Evolutionary conservation across 345 rosid genomes (phyloP).

Genomic region (Iberis pinnata): DNA sequence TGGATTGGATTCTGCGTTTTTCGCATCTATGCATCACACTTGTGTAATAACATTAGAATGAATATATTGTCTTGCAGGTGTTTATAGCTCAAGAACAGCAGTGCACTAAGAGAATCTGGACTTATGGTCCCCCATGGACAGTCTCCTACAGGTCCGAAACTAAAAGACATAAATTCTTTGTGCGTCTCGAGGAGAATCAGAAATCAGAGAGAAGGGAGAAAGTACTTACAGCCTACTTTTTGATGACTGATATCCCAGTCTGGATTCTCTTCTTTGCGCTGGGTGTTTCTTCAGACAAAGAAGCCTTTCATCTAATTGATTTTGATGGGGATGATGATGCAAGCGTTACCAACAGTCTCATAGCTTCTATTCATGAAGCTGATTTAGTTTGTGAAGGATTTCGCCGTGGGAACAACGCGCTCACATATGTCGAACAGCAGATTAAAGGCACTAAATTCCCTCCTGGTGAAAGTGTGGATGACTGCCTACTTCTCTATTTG

Average conservation of each 20-base stretch:
- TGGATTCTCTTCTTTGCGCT: slow-evolving; percentile 86
- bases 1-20: neutral
- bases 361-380: slow-evolving; percentile 63
- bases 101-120: slow-evolving; percentile 74
- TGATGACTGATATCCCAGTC: slow-evolving; percentile 68
- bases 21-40: neutral
- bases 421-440: slow-evolving; percentile 32
- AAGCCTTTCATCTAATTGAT: slow-evolving; percentile 54
- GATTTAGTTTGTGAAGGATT: slow-evolving; percentile 50
- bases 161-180: slow-evolving; percentile 56
- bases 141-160: slow-evolving; percentile 55
- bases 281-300: slow-evolving; percentile 70
- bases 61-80: slow-evolving; percentile 40
- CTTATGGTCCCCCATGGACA: slow-evolving; percentile 59
- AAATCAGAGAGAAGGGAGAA: slow-evolving; percentile 60
- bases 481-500: slow-evolving; percentile 48
- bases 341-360: slow-evolving; percentile 43
- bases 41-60: neutral
- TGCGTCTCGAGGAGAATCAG: slow-evolving; percentile 43
- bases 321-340: slow-evolving; percentile 47
- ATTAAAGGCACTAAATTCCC: slow-evolving; percentile 57
- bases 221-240: slow-evolving; percentile 57
- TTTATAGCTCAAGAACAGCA: slow-evolving; percentile 86
- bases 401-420: slow-evolving; percentile 43
- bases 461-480: slow-evolving; percentile 53